Evolutionary conservation across 306 rosid species (phyloP).

Genomic region (Cicer arietinum): DNA sequence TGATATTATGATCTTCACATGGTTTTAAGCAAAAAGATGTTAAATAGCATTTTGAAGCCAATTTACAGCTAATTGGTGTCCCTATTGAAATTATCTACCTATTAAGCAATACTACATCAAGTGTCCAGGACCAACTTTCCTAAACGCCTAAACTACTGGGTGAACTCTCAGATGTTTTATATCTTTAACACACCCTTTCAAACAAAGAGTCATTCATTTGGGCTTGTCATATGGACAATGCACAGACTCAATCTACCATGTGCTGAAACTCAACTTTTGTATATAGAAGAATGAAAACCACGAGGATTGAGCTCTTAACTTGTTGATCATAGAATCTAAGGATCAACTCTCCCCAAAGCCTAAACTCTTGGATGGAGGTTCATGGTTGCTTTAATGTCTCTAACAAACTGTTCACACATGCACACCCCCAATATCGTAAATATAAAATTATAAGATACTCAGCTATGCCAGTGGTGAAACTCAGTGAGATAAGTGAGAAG

Average conservation of each 20-base stretch:
- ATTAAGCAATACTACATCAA: conserved; percentile 21
- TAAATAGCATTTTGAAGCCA: not conserved
- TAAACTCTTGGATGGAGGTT: not conserved
- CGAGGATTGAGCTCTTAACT: not conserved
- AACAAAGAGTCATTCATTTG: not conserved
- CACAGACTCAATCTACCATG: not conserved
- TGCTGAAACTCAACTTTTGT: not conserved
- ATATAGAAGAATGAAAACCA: not conserved
- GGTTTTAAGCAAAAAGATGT: not conserved
- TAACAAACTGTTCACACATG: not conserved
- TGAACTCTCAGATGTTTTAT: conserved; percentile 1
- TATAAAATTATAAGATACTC: not conserved
- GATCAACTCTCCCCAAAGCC: conserved; percentile 16
- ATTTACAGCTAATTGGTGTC: not conserved
- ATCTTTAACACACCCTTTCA: not conserved
- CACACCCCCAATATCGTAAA: conserved; percentile 31
- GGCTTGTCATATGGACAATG: not conserved
- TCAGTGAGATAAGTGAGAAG: conserved; percentile 35
- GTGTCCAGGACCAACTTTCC: not conserved
- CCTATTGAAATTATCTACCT: not conserved
- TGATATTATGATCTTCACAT: not conserved
- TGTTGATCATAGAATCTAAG: not conserved
- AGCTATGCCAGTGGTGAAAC: not conserved
- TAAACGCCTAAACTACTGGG: conserved; percentile 4
- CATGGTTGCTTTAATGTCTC: conserved; percentile 7